Evolutionary conservation across 305 asterid species (phyloP), one percentile per base, ranked within the genome.

Genomic region (Solanum hybrid): DNA sequence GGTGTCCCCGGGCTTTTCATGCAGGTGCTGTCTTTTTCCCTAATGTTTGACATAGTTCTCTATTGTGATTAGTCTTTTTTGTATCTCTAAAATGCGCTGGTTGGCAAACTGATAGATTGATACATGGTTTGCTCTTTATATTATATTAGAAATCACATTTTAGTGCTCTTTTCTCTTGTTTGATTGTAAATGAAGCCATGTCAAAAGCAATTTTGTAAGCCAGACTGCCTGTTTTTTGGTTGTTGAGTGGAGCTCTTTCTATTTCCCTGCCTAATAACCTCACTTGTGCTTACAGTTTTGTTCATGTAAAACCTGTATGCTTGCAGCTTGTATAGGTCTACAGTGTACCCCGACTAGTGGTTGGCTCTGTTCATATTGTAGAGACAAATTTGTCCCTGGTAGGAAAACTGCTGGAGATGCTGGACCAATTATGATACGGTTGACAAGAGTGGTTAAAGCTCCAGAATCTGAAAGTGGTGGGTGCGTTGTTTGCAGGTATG

Each of bases 1-100:
- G 95, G 82, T 97, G 99, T 93, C 99, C 99, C 89, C 97, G 98
- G 89, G 98, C 98, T 91, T 97, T 96, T 92, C 99, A 97, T 94
- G 90, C 96, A 89, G 98, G 99, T 93, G 39, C 17, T n/a, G 89
- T 84, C 29, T 57, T 84, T 84, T 84, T n/a, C 39, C 22, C 26
- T 51, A 51, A 84, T 84, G 41, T 51, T 45, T 84, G 41, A 31
- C 31, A 51, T 15, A 41, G 61, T 84, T 81, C 81, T 41, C 11
- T 65, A 61, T 68, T 38, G 32, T 77, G 76, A 12, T 26, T 45
- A 83, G 84, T n/a, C 76, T 87, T 77, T 37, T 39, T 83, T 45
- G 73, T 27, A 22, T 83, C 61, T 83, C 75, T 83, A 2, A 33
- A 29, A 32, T 31, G 76, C 4, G 36, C 88, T 84, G 76, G 88